Percentiles rank a stretch among this genome's conserved stretches.
phyloP scores from a whole-genome alignment of 2,329 filamentous ascomycete genomes.

The Nemania sp. region DNA sequence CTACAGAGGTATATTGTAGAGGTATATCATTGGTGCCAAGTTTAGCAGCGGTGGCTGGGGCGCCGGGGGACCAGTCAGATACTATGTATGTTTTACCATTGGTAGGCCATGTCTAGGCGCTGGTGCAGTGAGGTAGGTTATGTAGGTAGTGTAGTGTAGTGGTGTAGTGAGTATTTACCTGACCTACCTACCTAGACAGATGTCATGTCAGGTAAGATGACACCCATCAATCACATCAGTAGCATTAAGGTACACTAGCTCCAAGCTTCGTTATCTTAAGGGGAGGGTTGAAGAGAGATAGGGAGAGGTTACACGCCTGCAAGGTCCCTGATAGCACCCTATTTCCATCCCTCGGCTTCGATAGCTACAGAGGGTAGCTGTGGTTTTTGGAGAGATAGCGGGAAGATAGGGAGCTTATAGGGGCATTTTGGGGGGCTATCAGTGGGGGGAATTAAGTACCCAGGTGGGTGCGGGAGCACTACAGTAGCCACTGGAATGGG shows the following conservation, averaged over 20 bases:
- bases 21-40: constrained; percentile 16
- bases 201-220: not conserved
- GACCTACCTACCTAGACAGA: not conserved
- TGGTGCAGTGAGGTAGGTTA: too few relatives aligned
- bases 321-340: constrained; percentile 13
- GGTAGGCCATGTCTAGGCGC: not conserved
- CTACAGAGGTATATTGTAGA: too few relatives aligned
- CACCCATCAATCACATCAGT: not conserved
- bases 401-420: constrained; percentile 21
- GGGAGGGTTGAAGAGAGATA: constrained; percentile 1
- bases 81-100: not conserved
- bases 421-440: not conserved
- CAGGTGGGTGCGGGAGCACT: constrained; percentile 1
- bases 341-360: not conserved
- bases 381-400: constrained; percentile 16
- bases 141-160: not conserved
- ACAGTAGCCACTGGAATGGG: not conserved
- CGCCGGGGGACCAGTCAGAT: constrained; percentile 14
- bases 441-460: not conserved
- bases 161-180: too few relatives aligned
- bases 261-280: constrained; percentile 2
- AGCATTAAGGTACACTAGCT: not conserved
- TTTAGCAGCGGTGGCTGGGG: constrained; percentile 14
- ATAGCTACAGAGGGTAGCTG: constrained; percentile 5
- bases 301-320: not conserved